Percentiles rank a stretch among this genome's conserved stretches.
Conservation (phyloP, 2,329 filamentous ascomycete genomes). For the Phaeoacremonium minimum region DNA sequence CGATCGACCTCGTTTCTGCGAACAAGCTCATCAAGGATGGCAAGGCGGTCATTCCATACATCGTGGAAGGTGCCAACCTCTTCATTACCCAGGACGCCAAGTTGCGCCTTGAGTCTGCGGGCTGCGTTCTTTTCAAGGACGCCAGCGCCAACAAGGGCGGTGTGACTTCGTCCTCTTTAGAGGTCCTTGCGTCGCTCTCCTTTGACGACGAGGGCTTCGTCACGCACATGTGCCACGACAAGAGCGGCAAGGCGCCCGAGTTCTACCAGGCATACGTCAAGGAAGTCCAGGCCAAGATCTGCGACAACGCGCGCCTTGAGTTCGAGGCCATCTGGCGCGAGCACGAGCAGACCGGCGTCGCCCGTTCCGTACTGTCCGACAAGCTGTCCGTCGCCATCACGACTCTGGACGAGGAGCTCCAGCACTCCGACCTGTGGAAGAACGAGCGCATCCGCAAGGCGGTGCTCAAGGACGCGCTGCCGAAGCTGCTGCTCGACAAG, state of each 20-base stretch:
- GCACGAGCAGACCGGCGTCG: conserved; percentile 72
- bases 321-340: conserved; percentile 99
- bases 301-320: conserved; percentile 85
- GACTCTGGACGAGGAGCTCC: conserved; percentile 92
- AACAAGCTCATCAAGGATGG: conserved; percentile 85
- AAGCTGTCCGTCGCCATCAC: conserved; percentile 89
- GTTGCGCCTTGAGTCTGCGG: conserved; percentile 89
- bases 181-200: conserved; percentile 89
- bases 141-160: conserved; percentile 98
- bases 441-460: conserved; percentile 72
- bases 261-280: conserved; percentile 95
- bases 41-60: conserved; percentile 84
- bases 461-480: conserved; percentile 81
- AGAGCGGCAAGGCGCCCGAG: conserved; percentile 66
- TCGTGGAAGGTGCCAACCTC: conserved; percentile 95
- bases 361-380: conserved; percentile 86
- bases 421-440: conserved; percentile 88
- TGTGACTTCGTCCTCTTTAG: conserved; percentile 93
- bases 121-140: conserved; percentile 94
- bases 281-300: conserved; percentile 85
- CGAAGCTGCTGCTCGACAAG: conserved; percentile 77
- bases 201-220: conserved; percentile 89
- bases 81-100: conserved; percentile 99
- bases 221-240: conserved; percentile 88
- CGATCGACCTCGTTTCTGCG: conserved; percentile 86